Conservation (phyloP, 2,329 filamentous ascomycete genomes). For the Exutisphaerella laricina region DNA sequence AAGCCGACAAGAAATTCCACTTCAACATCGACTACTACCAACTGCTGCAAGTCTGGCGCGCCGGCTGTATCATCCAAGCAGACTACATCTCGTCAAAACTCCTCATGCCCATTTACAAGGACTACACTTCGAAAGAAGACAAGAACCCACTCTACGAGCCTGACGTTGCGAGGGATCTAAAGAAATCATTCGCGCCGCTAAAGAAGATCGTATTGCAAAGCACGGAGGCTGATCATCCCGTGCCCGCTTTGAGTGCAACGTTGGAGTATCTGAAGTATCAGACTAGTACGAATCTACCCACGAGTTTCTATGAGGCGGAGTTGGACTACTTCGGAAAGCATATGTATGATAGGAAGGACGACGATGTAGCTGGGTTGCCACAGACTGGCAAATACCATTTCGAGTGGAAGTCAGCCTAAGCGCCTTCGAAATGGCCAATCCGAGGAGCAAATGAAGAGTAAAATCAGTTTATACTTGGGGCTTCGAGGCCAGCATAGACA, state of each 20-base stretch:
- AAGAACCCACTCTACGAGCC: slow-evolving; percentile 46
- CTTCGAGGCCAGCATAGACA: too few relatives aligned
- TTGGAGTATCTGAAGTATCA: slow-evolving; percentile 64
- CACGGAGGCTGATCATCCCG: slow-evolving; percentile 53
- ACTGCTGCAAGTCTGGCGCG: slow-evolving; percentile 60
- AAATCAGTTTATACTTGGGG: too few relatives aligned
- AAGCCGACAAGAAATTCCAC: slow-evolving; percentile 51
- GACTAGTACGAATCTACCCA: slow-evolving; percentile 55
- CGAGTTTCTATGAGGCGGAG: slow-evolving; percentile 65
- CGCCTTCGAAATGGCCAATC: too few relatives aligned
- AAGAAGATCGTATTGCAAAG: slow-evolving; percentile 53
- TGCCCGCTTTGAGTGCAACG: slow-evolving; percentile 56
- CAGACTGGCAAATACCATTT: slow-evolving; percentile 57
- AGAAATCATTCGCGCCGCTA: slow-evolving; percentile 45
- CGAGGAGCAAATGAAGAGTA: too few relatives aligned
- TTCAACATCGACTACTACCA: slow-evolving; percentile 54
- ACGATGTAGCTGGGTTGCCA: slow-evolving; percentile 46
- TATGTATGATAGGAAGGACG: slow-evolving; percentile 56
- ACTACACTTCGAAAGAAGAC: slow-evolving; percentile 30
- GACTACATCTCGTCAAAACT: slow-evolving; percentile 57
- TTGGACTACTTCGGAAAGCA: slow-evolving; percentile 66
- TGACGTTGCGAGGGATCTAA: slow-evolving; percentile 50
- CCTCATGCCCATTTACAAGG: slow-evolving; percentile 45
- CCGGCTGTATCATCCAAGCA: slow-evolving; percentile 65
- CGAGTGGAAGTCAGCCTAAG: slow-evolving; percentile 52